These are phyloP conservation scores for Phellopilus nigrolimitatus DNA, from an alignment of 1,284 basidiomycete genomes.

Conservation along the genomic window DNA sequence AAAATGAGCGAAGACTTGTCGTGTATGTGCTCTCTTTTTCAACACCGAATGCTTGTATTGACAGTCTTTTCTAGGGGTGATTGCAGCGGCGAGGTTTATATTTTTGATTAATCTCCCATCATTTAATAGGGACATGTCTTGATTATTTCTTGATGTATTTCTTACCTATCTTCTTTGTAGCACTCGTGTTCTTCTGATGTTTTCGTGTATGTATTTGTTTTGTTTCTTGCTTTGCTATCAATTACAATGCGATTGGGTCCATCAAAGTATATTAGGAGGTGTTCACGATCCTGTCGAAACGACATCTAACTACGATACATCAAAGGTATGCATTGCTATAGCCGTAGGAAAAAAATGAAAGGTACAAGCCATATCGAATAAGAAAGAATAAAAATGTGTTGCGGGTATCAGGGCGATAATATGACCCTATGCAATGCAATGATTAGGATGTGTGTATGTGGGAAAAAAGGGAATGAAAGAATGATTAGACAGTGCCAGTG, in stretches of 20 bases:
- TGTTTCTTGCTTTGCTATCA: neutral
- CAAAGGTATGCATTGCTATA: neutral
- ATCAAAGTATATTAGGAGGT: neutral
- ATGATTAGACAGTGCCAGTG: conserved; percentile 2
- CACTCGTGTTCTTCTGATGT: neutral
- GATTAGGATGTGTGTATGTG: conserved; percentile 51
- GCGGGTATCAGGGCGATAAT: conserved; percentile 1
- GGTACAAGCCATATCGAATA: neutral
- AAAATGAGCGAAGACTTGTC: conserved; percentile 50
- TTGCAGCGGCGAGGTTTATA: conserved; percentile 17
- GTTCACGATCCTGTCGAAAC: neutral
- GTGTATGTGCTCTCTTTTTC: conserved; percentile 42
- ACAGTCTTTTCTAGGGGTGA: conserved; percentile 10
- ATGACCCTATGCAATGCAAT: conserved; percentile 16
- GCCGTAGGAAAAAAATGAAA: neutral
- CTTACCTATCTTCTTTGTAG: neutral
- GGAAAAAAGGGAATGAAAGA: conserved; percentile 30
- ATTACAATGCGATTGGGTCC: conserved; percentile 4
- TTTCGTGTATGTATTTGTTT: neutral
- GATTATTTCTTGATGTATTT: too few relatives aligned
- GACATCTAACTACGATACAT: conserved; percentile 1
- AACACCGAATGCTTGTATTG: neutral
- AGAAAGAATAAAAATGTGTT: neutral
- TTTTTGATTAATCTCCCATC: conserved; percentile 16
- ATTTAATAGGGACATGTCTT: too few relatives aligned